A percentile compares a stretch with the other conserved stretches of the same genome.
These are phyloP conservation scores for Mortierella sp. DNA, from an alignment of 371 early-diverging fungal genomes.

Conservation along the genomic window DNA sequence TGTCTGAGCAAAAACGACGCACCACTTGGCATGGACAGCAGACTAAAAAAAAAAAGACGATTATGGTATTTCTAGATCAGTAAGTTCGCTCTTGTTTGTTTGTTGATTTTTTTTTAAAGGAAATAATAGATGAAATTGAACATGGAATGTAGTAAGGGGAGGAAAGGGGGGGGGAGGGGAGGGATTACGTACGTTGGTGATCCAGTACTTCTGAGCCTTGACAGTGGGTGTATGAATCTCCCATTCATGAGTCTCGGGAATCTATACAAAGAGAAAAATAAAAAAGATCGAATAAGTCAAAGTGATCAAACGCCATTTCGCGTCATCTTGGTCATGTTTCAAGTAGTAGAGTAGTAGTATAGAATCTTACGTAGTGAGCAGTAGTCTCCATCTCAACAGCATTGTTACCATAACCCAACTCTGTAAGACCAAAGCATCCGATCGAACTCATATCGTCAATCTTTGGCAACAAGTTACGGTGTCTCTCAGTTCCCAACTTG, in stretches of 20 bases:
- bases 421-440: constrained; percentile 81
- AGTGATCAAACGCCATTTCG: no score
- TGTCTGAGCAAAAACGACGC: constrained; percentile 79
- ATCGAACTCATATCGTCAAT: constrained; percentile 69
- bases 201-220: constrained; percentile 81
- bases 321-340: no score
- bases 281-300: no score
- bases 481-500: constrained; percentile 79
- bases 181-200: constrained; percentile 68
- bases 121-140: background rate
- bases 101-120: background rate
- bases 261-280: constrained; percentile 33
- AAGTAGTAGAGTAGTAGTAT: background rate
- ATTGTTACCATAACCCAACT: constrained; percentile 82
- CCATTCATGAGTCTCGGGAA: constrained; percentile 69
- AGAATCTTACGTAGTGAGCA: constrained; percentile 60
- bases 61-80: background rate
- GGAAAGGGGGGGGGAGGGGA: no score
- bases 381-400: constrained; percentile 84
- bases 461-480: constrained; percentile 66
- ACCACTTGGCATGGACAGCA: constrained; percentile 75
- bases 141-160: background rate
- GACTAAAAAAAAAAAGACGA: constrained; percentile 33
- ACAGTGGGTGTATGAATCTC: constrained; percentile 78
- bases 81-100: background rate